These are phyloP conservation scores for Colletotrichum sp. DNA, from an alignment of 2,329 filamentous ascomycete species.

Conservation along the genomic window DNA sequence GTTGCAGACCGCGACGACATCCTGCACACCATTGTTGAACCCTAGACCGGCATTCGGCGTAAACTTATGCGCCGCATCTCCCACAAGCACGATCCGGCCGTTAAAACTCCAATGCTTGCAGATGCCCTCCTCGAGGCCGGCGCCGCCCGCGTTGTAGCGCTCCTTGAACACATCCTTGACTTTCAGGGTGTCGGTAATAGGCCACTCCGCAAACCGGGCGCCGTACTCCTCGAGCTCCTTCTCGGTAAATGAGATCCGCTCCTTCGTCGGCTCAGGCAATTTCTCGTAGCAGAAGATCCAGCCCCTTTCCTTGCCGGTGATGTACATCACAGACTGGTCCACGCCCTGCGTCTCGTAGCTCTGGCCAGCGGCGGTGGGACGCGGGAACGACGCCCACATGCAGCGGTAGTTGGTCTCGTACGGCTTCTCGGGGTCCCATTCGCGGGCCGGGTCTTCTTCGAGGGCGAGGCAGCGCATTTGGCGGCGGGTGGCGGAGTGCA, in stretches of 20 bases:
- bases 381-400: constrained; percentile 38
- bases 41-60: constrained; percentile 39
- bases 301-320: constrained; percentile 30
- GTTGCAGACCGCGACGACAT: constrained; percentile 33
- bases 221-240: constrained; percentile 29
- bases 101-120: constrained; percentile 37
- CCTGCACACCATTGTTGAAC: constrained; percentile 39
- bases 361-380: constrained; percentile 24
- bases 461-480: constrained; percentile 37
- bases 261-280: constrained; percentile 27
- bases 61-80: constrained; percentile 42
- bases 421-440: constrained; percentile 8
- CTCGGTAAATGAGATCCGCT: constrained; percentile 27
- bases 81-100: constrained; percentile 37
- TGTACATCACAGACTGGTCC: constrained; percentile 29
- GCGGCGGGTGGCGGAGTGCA: constrained; percentile 38
- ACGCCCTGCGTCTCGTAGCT: constrained; percentile 34
- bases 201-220: constrained; percentile 28
- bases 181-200: constrained; percentile 27
- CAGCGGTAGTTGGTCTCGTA: constrained; percentile 32
- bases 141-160: constrained; percentile 29
- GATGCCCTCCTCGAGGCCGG: constrained; percentile 41
- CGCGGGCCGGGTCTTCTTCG: constrained; percentile 4
- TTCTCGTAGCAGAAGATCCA: constrained; percentile 39
- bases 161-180: constrained; percentile 33